Base-by-base conservation (phyloP, 2,329 filamentous ascomycete genomes). In the Nakataea oryzae region DNA sequence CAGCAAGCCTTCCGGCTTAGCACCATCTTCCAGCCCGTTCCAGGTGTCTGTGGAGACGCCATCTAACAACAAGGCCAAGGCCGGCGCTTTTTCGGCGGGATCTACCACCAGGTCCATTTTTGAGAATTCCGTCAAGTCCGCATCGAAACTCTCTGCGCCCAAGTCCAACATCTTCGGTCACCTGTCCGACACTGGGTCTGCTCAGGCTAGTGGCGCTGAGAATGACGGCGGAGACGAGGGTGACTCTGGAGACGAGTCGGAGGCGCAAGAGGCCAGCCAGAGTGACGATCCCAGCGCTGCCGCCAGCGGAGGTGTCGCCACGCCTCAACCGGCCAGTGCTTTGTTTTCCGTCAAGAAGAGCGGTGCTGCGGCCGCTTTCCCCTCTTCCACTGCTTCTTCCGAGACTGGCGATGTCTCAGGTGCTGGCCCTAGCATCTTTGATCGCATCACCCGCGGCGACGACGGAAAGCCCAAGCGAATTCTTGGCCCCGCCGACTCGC, bases 101-200 rank as follows among this genome's bases (percentile, higher is more conserved):
- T 54, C 50, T 54, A 47, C 47, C 2, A 56, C 47, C 17, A 61
- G 54, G 54, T 61, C 59, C 29, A 56, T 69, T 11, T 67, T 72
- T 12, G 68, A 68, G 27, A 54, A 24, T 28, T 56, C 72, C 61
- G 60, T 73, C 21, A 78, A 79, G 69, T 68, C 74, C 11, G 64
- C 66, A 14, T 68, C 71, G 55, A 67, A 72, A 41, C 50, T 29
- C 32, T 50, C 17, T 24, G 32, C 21, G 54, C 54, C 55, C 13
- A 59, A 54, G 24, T 28, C 60, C 57, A 86, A 86, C 68, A 85
- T 86, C 59, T 87, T 87, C 68, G 79, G 79, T 28, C 81, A 86
- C 66, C 76, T 86, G 9, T 86, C 83, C 1, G 82, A 84, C 67
- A 76, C 74, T 34, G 83, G 81, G 66, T 82, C 81, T 17, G 74